A percentile compares a stretch with the other conserved stretches of the same genome.
phyloP scores from a whole-genome alignment of 441 rosid genomes.

The Populus hybrid region DNA sequence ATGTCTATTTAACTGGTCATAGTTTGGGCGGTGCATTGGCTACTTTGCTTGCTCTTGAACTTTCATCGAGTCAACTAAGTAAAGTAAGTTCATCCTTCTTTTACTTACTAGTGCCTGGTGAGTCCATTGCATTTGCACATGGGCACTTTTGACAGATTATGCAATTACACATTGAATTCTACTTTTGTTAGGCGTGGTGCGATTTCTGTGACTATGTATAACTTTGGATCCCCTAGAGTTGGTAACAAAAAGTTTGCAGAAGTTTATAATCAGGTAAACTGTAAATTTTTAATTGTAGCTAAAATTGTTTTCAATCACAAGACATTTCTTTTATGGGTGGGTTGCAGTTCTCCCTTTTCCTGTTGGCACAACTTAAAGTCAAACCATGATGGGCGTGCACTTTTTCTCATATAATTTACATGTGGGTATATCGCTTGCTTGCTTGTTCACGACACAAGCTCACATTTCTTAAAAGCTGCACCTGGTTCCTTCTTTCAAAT shows the following conservation, averaged over 20 bases:
- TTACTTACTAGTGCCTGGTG: not conserved
- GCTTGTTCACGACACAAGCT: too few relatives aligned
- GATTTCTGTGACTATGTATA: constrained; percentile 81
- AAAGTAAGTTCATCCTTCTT: constrained; percentile 48
- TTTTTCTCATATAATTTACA: too few relatives aligned
- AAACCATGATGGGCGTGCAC: too few relatives aligned
- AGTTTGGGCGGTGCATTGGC: constrained; percentile 98
- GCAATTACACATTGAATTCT: constrained; percentile 3
- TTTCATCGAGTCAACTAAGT: constrained; percentile 85
- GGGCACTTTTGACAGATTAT: not conserved
- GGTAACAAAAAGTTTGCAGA: constrained; percentile 90
- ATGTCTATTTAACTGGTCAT: constrained; percentile 92
- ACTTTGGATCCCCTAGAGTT: constrained; percentile 97
- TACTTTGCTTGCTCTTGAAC: constrained; percentile 89
- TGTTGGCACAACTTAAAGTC: too few relatives aligned
- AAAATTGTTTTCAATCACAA: not conserved
- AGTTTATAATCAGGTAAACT: constrained; percentile 75
- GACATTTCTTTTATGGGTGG: not conserved
- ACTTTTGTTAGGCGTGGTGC: constrained; percentile 49
- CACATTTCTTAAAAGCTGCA: too few relatives aligned
- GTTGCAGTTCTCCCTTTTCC: not conserved
- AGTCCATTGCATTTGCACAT: not conserved
- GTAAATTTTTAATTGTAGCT: not conserved
- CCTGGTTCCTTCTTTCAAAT: too few relatives aligned
- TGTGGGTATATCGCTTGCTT: too few relatives aligned